Evolutionary conservation across 306 rosid genomes (phyloP).

Genomic region (Ochetophila trinervis): DNA sequence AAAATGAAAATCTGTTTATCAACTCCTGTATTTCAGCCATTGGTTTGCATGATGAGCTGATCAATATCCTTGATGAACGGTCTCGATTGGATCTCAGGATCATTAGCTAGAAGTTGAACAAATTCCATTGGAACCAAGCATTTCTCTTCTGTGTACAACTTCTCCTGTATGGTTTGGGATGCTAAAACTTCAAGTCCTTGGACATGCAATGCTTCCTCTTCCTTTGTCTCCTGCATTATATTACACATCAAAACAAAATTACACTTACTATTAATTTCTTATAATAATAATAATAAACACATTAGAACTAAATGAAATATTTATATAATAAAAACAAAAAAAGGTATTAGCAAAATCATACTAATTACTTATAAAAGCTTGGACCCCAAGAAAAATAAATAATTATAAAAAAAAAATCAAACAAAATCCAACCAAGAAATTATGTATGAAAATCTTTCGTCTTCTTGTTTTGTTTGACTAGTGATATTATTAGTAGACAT

Average conservation of each 20-base stretch:
- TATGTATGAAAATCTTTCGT: too few species aligned
- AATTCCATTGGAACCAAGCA: conserved; percentile 57
- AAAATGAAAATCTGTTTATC: not conserved
- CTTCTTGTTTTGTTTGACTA: too few species aligned
- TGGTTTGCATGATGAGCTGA: conserved; percentile 14
- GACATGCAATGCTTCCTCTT: conserved; percentile 7
- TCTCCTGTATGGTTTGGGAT: conserved; percentile 62
- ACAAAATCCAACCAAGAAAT: too few species aligned
- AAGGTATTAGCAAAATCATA: too few species aligned
- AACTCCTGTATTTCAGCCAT: not conserved
- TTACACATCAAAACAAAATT: not conserved
- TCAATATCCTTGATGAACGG: conserved; percentile 39
- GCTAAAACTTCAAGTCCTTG: conserved; percentile 34
- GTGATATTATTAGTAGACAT: too few species aligned
- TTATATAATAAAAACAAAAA: too few species aligned
- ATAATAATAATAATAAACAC: too few species aligned
- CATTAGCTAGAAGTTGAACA: conserved; percentile 33
- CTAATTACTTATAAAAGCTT: too few species aligned
- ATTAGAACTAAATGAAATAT: too few species aligned
- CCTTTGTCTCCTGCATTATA: conserved; percentile 13
- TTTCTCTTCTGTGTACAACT: conserved; percentile 57
- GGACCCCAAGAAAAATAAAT: too few species aligned
- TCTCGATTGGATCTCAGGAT: conserved; percentile 22
- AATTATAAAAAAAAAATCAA: too few species aligned
- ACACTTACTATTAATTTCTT: too few species aligned